phyloP scores from a whole-genome alignment of 495 filamentous ascomycete species.

The Penicillium chermesinum region DNA sequence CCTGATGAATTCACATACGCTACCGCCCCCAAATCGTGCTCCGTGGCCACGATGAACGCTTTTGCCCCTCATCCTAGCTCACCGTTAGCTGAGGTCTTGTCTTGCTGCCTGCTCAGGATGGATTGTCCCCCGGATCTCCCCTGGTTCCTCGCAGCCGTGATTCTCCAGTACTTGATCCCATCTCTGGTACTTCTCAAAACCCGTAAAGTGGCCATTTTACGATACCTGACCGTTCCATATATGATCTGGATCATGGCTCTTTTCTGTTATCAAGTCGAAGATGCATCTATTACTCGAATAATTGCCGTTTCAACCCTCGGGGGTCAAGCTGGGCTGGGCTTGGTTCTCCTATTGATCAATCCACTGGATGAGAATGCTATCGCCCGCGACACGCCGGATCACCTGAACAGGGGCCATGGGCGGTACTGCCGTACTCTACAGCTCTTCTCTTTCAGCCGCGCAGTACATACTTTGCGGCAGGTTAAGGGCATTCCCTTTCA shows the following conservation, averaged over 20 bases:
- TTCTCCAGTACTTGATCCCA: conserved; percentile 8
- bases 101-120: too few relatives aligned
- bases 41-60: too few relatives aligned
- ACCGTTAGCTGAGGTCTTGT: too few relatives aligned
- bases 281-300: not conserved
- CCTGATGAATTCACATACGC: too few relatives aligned
- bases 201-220: conserved; percentile 4
- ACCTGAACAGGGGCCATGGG: conserved; percentile 1
- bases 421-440: not conserved
- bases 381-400: conserved; percentile 2
- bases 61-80: too few relatives aligned
- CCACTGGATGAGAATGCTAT: conserved; percentile 11
- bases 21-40: too few relatives aligned
- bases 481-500: conserved; percentile 12
- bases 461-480: conserved; percentile 12
- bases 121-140: too few relatives aligned
- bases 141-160: too few relatives aligned
- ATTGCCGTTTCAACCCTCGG: conserved; percentile 1
- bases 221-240: conserved; percentile 11
- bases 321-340: too few relatives aligned
- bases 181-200: conserved; percentile 5
- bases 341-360: conserved; percentile 14
- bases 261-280: not conserved
- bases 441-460: not conserved
- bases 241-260: conserved; percentile 8